Base-by-base conservation (phyloP, 139 green algal genomes). In the Chlorella sp. region DNA sequence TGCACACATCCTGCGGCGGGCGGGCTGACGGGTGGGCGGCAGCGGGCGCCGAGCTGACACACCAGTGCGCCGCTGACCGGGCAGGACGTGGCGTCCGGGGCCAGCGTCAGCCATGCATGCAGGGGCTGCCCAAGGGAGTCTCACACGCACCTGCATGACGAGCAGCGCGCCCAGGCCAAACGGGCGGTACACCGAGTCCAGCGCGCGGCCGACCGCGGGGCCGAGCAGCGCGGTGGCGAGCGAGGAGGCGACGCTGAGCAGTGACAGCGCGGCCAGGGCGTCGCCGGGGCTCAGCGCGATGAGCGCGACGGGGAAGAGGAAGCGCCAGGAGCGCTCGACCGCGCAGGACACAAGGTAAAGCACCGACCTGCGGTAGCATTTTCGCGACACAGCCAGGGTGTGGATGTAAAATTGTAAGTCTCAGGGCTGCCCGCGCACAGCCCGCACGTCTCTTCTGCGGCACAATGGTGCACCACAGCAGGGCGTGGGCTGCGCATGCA, bases 281-380 rank as follows among this genome's bases (percentile, higher is more conserved):
- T 17, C 17, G 46, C 14, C 17, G 14, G 17, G 46, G 14, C 46
- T 17, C 14, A 55, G 46, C 46, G 14, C 58, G 35, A 51, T 76
- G 50, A 33, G 62, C 9, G n/a, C n/a, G 9, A 88, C 71, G 27
- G 83, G 83, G 38, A 88, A 46, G 8, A 66, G 82, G 67, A 88
- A 88, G 3, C 83, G 69, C 83, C 83, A 88, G 27, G 83, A 86
- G 17, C 83, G 53, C 65, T 88, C 83, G n/a, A 88, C 60, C 27
- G 86, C n/a, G 46, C 83, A 88, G 25, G 79, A 23, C 70, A 56
- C 50, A 38, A 76, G 21, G 40, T 50, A 25, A 33, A 40, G 46
- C 50, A 74, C 45, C 60, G 67, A 15, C 36, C 48, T 64, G 60
- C 45, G 29, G 45, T n/a, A 35, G 67, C 67, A 48, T 74, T 74